phyloP scores from a whole-genome alignment of 2,329 filamentous ascomycete species.

The Microcera coccophila region DNA sequence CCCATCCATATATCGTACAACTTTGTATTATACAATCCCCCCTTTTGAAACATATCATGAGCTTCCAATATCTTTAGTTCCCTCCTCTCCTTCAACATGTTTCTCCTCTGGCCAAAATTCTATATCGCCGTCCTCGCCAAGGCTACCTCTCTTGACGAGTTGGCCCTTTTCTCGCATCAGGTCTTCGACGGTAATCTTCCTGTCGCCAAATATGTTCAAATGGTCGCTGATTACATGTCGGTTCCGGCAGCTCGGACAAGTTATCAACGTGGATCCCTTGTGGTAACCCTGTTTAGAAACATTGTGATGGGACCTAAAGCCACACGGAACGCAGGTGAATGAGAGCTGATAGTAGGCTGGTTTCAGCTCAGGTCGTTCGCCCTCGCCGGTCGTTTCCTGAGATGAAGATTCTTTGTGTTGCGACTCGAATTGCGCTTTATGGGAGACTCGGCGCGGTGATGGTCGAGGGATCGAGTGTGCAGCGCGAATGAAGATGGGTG shows the following conservation, averaged over 20 bases:
- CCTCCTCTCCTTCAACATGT: conserved; percentile 20
- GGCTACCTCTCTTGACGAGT: conserved; percentile 65
- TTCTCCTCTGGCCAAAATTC: conserved; percentile 83
- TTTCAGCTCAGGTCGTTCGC: conserved; percentile 29
- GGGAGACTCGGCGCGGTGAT: conserved; percentile 14
- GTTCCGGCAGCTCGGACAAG: conserved; percentile 80
- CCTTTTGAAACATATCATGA: conserved; percentile 4
- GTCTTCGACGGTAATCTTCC: conserved; percentile 68
- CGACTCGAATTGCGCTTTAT: conserved; percentile 6
- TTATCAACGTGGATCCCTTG: conserved; percentile 80
- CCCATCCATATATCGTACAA: conserved; percentile 18
- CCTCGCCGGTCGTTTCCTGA: conserved; percentile 25
- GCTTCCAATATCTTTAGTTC: conserved; percentile 11
- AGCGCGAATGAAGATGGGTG: conserved; percentile 23
- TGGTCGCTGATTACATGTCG: conserved; percentile 92
- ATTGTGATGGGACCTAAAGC: conserved; percentile 72
- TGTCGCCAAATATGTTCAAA: conserved; percentile 71
- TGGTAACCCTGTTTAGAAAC: conserved; percentile 96
- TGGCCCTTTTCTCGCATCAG: conserved; percentile 72
- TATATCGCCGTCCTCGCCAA: conserved; percentile 76
- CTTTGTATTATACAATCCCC: not conserved
- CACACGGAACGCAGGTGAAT: conserved; percentile 90
- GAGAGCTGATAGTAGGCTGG: conserved; percentile 78
- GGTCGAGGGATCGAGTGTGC: conserved; percentile 38
- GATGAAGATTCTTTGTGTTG: conserved; percentile 9